phyloP scores from a whole-genome alignment of 1,284 basidiomycete species.

The Tilletia walkeri region DNA sequence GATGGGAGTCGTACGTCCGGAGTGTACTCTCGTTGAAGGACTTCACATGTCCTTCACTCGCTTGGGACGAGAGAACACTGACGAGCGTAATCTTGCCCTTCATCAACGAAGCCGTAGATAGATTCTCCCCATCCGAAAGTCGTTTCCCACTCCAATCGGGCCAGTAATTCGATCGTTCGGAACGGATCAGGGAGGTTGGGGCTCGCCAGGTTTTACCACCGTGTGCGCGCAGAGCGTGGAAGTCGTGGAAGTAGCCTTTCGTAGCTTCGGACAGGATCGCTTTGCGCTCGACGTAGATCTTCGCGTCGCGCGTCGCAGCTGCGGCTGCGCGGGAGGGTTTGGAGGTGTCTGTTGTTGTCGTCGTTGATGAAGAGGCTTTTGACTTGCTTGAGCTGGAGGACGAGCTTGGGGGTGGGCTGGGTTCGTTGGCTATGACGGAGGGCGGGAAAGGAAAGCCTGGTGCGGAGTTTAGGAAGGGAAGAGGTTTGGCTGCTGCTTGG shows the following conservation, averaged over 20 bases:
- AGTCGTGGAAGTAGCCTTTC: constrained; percentile 86
- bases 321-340: neutral
- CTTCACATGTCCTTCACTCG: constrained; percentile 81
- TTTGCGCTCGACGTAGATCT: neutral
- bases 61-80: constrained; percentile 74
- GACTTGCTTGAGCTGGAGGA: neutral
- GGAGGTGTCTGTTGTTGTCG: neutral
- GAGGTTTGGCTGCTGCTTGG: constrained; percentile 37
- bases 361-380: neutral
- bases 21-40: constrained; percentile 71
- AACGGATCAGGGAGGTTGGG: constrained; percentile 73
- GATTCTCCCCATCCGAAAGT: constrained; percentile 62
- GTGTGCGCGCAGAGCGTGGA: constrained; percentile 74
- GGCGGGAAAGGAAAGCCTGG: constrained; percentile 67
- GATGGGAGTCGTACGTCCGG: constrained; percentile 65
- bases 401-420: neutral
- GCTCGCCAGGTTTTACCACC: constrained; percentile 96
- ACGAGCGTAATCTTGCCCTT: constrained; percentile 75
- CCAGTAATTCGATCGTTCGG: constrained; percentile 70
- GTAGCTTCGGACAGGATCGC: constrained; percentile 77
- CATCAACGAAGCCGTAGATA: constrained; percentile 76
- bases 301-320: neutral
- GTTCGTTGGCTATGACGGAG: neutral
- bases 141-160: constrained; percentile 80
- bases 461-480: constrained; percentile 69